Percentiles rank a stretch among this genome's conserved stretches.
phyloP scores from a whole-genome alignment of 257 asterid genomes.

The Solanum clarkiae region DNA sequence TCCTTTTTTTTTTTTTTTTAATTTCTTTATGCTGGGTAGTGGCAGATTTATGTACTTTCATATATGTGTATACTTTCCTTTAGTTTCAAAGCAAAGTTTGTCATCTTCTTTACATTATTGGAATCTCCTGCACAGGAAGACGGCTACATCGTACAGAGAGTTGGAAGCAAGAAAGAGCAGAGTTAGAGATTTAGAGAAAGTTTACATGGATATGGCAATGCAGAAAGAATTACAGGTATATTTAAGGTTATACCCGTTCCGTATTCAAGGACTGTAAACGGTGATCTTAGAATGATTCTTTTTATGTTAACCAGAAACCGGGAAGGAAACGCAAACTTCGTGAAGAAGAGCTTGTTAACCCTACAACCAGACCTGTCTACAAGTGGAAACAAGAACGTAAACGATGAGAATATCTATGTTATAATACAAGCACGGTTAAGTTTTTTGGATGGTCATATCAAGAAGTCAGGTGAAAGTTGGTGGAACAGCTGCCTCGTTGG shows the following conservation, averaged over 20 bases:
- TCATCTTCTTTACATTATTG: not conserved
- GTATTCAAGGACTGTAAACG: not conserved
- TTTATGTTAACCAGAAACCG: conserved; percentile 43
- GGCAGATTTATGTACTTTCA: not conserved
- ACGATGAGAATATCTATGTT: conserved; percentile 21
- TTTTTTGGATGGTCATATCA: not conserved
- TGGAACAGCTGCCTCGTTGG: not conserved
- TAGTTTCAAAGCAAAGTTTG: not conserved
- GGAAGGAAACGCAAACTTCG: conserved; percentile 82
- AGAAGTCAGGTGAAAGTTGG: not conserved
- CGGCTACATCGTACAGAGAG: conserved; percentile 53
- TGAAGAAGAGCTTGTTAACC: conserved; percentile 58
- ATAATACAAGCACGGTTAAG: not conserved
- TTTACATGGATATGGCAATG: conserved; percentile 67
- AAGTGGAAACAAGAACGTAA: conserved; percentile 74
- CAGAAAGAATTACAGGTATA: conserved; percentile 79
- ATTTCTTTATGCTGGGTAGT: not conserved
- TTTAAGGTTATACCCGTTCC: not conserved
- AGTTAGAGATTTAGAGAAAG: conserved; percentile 55
- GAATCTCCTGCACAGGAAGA: conserved; percentile 32
- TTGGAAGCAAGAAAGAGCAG: conserved; percentile 66
- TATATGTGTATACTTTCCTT: not conserved
- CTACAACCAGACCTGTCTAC: conserved; percentile 46
- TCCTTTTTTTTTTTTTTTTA: not conserved
- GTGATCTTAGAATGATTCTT: not conserved